A percentile compares a stretch with the other conserved stretches of the same genome.
phyloP scores from a whole-genome alignment of 2,329 filamentous ascomycete genomes.

The Colletotrichum karsti region DNA sequence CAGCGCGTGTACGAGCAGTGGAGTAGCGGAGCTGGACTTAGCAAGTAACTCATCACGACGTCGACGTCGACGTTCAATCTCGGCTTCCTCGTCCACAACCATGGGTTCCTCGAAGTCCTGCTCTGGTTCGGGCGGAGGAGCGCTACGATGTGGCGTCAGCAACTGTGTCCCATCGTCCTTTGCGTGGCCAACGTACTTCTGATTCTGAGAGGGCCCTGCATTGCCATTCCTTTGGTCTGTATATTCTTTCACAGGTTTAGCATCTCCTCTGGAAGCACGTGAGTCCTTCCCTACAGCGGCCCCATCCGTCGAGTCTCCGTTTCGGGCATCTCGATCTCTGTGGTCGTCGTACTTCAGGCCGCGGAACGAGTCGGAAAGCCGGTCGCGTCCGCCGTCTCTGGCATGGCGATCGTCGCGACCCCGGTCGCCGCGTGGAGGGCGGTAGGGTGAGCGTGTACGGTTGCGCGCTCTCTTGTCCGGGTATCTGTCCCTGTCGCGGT shows the following conservation, averaged over 20 bases:
- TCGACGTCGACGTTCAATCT: slow-evolving; percentile 86
- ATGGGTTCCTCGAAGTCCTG: slow-evolving; percentile 62
- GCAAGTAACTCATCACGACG: slow-evolving; percentile 86
- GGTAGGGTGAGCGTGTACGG: slow-evolving; percentile 60
- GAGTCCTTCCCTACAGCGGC: slow-evolving; percentile 66
- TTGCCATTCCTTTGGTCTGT: slow-evolving; percentile 40
- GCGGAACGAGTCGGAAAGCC: slow-evolving; percentile 32
- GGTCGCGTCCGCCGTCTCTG: slow-evolving; percentile 38
- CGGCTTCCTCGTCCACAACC: slow-evolving; percentile 80
- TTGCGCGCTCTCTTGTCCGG: slow-evolving; percentile 64
- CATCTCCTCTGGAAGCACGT: slow-evolving; percentile 67
- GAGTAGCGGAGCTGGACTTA: slow-evolving; percentile 79
- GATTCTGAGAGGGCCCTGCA: slow-evolving; percentile 43
- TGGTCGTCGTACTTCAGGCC: slow-evolving; percentile 54
- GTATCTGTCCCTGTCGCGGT: slow-evolving; percentile 51
- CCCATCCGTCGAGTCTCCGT: slow-evolving; percentile 68
- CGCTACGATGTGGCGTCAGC: slow-evolving; percentile 24
- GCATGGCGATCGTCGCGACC: slow-evolving; percentile 44
- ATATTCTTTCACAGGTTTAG: slow-evolving; percentile 74
- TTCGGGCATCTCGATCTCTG: slow-evolving; percentile 57
- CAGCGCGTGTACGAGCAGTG: slow-evolving; percentile 79
- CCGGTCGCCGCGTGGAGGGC: slow-evolving; percentile 46
- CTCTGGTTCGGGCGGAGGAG: slow-evolving; percentile 41
- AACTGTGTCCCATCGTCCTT: not conserved
- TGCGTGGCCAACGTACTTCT: slow-evolving; percentile 34